Conservation (phyloP, 176 grass and related monocot genomes). For the Stipa capillata region DNA sequence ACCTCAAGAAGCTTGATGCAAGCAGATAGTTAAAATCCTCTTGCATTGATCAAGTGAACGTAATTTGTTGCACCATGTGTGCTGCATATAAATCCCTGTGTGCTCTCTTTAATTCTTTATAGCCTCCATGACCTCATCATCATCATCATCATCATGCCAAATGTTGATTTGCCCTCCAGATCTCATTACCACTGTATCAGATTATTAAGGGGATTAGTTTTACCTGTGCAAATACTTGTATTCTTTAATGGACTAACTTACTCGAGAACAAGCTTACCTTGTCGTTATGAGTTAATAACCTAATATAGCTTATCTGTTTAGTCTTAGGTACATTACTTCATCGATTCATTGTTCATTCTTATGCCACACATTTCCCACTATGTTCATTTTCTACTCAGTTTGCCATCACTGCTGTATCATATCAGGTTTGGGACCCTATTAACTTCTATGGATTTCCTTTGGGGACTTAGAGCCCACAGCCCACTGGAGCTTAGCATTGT, state of each 20-base stretch:
- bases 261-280: neutral
- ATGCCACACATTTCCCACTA: neutral
- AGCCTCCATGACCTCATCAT: conserved; percentile 18
- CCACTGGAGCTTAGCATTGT: neutral
- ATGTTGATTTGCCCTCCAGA: neutral
- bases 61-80: neutral
- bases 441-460: neutral
- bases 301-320: neutral
- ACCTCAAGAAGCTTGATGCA: conserved; percentile 44
- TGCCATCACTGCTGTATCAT: neutral
- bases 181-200: neutral
- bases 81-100: neutral
- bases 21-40: conserved; percentile 39
- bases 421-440: neutral
- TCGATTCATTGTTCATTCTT: neutral
- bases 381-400: neutral
- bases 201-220: neutral
- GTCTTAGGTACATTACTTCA: neutral
- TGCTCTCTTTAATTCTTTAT: conserved; percentile 2
- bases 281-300: neutral
- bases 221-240: neutral
- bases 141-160: neutral
- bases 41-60: neutral
- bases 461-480: neutral
- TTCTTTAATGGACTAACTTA: neutral